Evolutionary conservation across 1,284 basidiomycete genomes (phyloP), one percentile per base, ranked within the genome.

Genomic region (Ustilago hordei): DNA sequence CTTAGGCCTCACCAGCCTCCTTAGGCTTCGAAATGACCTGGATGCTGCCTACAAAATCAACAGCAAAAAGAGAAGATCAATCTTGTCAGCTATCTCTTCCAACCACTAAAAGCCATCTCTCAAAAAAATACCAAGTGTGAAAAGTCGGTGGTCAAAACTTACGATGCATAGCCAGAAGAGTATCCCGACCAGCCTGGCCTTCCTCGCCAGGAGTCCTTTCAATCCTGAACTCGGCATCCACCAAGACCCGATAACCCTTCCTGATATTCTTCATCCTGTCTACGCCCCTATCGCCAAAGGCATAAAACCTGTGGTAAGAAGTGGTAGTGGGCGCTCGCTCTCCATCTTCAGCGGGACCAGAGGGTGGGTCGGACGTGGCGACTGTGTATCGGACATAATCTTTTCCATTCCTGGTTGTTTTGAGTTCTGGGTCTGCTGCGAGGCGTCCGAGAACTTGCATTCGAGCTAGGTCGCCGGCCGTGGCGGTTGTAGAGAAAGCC

Each of bases 391-490:
- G 75, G 11, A 82, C 74, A 71, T 81, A 86, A 61, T 85, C 82
- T 70, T 86, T 86, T 64, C 84, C 84, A 31, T 70, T 77, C 62
- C 78, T 78, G 61, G 81, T 84, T 23, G 73, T 60, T 57, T 83
- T 78, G 56, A 81, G 53, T 67, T 85, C 83, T 6, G 84, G 84
- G 50, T 82, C 76, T 8, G 81, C 79, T 7, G 79, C 78, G 15
- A 86, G 80, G 39, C 84, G 81, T 19, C 84, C 84, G 4, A 86
- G 65, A 8, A 86, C 75, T 55, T 81, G 79, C 76, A 86, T 83
- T 23, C 84, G 81, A 2, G 84, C 79, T 4, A 85, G 50, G 48
- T 85, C 75, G 43, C 52, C 36, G 53, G 68, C 58, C 39, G 64
- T 47, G 4, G 82, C 69, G 0, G 81, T 74, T 36, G 82, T 82